These are phyloP conservation scores for Eremomyces bilateralis DNA, from an alignment of 495 filamentous ascomycete genomes.

Conservation along the genomic window DNA sequence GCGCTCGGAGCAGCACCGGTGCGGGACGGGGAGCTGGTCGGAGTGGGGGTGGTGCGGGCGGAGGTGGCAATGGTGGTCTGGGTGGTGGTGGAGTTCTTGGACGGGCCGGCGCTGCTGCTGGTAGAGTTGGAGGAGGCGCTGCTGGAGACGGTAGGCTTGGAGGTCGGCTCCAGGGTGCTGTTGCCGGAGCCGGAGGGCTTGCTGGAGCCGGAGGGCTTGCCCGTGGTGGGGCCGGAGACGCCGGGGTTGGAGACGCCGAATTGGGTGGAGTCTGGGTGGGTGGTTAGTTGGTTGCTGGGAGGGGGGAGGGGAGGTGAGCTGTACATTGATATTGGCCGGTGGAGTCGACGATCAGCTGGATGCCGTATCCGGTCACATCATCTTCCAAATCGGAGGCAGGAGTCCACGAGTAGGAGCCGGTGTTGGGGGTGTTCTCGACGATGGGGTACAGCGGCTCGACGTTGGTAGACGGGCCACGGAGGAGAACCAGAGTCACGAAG, in stretches of 20 bases:
- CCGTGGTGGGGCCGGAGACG: slow-evolving; percentile 3
- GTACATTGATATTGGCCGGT: slow-evolving; percentile 45
- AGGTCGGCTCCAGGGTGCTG: neutral
- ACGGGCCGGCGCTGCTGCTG: neutral
- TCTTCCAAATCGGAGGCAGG: slow-evolving; percentile 25
- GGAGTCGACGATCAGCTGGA: slow-evolving; percentile 40
- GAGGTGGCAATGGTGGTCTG: neutral
- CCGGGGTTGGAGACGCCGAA: slow-evolving; percentile 37
- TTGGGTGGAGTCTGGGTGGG: slow-evolving; percentile 41
- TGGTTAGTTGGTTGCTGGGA: slow-evolving; percentile 8
- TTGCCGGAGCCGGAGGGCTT: neutral
- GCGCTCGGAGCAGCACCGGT: neutral
- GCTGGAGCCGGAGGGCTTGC: neutral
- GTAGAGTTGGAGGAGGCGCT: neutral
- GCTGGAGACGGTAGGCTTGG: neutral
- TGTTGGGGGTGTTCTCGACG: slow-evolving; percentile 34
- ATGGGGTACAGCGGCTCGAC: slow-evolving; percentile 31
- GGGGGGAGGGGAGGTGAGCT: slow-evolving; percentile 1
- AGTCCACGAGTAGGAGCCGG: slow-evolving; percentile 35
- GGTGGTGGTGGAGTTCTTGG: neutral
- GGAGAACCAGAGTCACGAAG: slow-evolving; percentile 37
- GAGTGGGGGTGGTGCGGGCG: neutral
- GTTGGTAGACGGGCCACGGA: slow-evolving; percentile 36
- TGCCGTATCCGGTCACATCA: slow-evolving; percentile 33
- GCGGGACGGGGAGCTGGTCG: neutral